phyloP scores from a whole-genome alignment of 129 eudicot species.

The Tagetes erecta region DNA sequence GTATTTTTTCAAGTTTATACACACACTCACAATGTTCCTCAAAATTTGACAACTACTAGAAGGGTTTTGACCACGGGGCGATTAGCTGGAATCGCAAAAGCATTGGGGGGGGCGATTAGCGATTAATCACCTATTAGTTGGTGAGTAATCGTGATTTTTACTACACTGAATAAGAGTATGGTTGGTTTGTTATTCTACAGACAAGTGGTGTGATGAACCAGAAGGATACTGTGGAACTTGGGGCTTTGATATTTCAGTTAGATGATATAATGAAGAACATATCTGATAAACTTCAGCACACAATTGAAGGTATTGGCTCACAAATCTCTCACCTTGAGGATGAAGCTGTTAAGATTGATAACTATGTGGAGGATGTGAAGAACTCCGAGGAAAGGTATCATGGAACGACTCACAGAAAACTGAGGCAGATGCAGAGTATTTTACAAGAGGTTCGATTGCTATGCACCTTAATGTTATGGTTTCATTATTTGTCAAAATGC shows the following conservation, averaged over 20 bases:
- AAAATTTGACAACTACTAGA: no score
- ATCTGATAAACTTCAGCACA: constrained; percentile 20
- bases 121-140: no score
- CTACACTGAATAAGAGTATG: neutral
- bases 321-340: constrained; percentile 28
- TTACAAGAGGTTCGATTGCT: constrained; percentile 36
- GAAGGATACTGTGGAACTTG: constrained; percentile 8
- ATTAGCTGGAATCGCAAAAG: no score
- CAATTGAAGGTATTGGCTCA: constrained; percentile 30
- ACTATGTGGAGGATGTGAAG: constrained; percentile 30
- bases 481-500: neutral
- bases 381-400: constrained; percentile 25
- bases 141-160: no score
- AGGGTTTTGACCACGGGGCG: no score
- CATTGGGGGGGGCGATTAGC: no score
- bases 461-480: neutral
- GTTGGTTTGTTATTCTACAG: constrained; percentile 19
- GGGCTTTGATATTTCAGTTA: constrained; percentile 21
- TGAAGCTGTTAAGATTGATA: constrained; percentile 29
- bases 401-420: constrained; percentile 23
- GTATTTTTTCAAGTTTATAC: no score
- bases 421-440: constrained; percentile 30
- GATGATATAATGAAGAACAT: constrained; percentile 28
- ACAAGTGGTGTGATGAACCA: constrained; percentile 23
- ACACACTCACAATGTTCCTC: no score